phyloP scores from a whole-genome alignment of 1,284 basidiomycete genomes.

The Puccinia horiana region DNA sequence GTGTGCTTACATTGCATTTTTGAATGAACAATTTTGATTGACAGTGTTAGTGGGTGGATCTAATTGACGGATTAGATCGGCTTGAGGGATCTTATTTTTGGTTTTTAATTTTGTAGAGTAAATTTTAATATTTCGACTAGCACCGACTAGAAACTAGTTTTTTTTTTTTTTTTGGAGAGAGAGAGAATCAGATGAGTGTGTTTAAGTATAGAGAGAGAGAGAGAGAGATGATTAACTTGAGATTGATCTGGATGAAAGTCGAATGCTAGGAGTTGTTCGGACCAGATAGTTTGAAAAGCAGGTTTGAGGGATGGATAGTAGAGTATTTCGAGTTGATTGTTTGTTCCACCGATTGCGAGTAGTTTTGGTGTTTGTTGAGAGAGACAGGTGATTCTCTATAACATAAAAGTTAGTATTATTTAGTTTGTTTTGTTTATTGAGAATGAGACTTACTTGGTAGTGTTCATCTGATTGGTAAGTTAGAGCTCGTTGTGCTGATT shows the following conservation, averaged over 20 bases:
- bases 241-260: slow-evolving; percentile 31
- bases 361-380: slow-evolving; percentile 25
- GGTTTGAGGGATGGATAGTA: slow-evolving; percentile 36
- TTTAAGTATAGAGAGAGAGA: neutral
- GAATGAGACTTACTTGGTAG: neutral
- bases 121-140: slow-evolving; percentile 7
- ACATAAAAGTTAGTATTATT: neutral
- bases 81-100: neutral
- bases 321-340: slow-evolving; percentile 42
- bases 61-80: slow-evolving; percentile 20
- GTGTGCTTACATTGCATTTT: slow-evolving; percentile 31
- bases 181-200: neutral
- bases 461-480: neutral
- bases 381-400: slow-evolving; percentile 27
- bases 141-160: slow-evolving; percentile 20
- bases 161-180: too few relatives aligned
- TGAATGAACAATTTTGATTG: neutral
- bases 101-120: slow-evolving; percentile 21
- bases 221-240: neutral
- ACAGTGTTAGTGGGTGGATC: neutral
- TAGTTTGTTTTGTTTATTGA: neutral
- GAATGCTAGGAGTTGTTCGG: slow-evolving; percentile 14
- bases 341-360: slow-evolving; percentile 39
- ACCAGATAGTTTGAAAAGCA: slow-evolving; percentile 9
- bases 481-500: slow-evolving; percentile 15